Evolutionary conservation across 2,329 filamentous ascomycete species (phyloP), one percentile per base, ranked within the genome.

Genomic region (Tolypocladium ophioglossoides): DNA sequence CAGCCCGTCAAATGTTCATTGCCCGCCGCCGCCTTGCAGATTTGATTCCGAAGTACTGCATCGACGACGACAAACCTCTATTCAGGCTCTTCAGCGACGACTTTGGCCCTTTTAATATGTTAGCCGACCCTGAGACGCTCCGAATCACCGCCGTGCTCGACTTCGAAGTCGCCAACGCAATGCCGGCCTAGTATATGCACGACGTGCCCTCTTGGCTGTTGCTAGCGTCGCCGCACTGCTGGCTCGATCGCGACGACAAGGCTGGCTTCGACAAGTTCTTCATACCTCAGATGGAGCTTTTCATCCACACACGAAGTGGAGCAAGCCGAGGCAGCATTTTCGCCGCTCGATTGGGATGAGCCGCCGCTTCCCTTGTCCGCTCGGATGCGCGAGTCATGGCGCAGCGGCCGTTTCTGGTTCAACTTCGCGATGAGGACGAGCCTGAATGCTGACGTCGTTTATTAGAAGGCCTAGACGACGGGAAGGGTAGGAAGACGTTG

Each of bases 141-240:
- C 58, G 56, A 7, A 69, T 74, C 44, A 71, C 61, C 0, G 71
- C 68, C 1, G 59, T 72, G 20, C 56, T 74, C 38, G 71, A 75
- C 54, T 62, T 67, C 27, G 71, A 74, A 58, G 74, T 72, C 50
- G 71, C 70, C 49, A 71, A 76, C 56, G 59, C 61, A 48, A 68
- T 72, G 66, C 72, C 71, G 1, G 61, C 63, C 2, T 67, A 74
- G 55, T 73, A 68, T 57, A 52, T 66, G 1, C 67, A 66, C 52
- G 69, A 71, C 27, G 63, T 64, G 51, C 70, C 72, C 22, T 71
- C 66, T 67, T 74, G 71, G 71, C 63, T 74, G 6, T 55, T 74
- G 41, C 47, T 66, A 7, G 40, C 55, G n/a, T 54, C 58, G 2
- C 63, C 63, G 20, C 61, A 61, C 3, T 16, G 50, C 0, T 63